Conservation (phyloP, 805 yeast species). For the Wickerhamomyces canadensis region DNA sequence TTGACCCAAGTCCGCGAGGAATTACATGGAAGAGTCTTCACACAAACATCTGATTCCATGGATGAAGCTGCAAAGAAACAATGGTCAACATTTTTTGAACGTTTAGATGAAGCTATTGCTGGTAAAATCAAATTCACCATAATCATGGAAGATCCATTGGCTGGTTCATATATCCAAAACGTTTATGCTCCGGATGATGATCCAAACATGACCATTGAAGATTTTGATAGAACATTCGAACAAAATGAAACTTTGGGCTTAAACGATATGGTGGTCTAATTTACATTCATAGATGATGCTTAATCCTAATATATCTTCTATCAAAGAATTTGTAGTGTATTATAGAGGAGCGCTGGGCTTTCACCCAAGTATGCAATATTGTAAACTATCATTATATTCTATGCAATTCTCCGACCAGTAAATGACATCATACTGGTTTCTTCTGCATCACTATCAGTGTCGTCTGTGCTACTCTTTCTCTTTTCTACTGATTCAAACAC, state of each 20-base stretch:
- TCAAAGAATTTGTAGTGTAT: too few species aligned
- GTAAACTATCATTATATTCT: too few species aligned
- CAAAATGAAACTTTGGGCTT: constrained; percentile 93
- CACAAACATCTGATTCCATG: constrained; percentile 90
- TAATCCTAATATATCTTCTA: too few species aligned
- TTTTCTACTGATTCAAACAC: background rate
- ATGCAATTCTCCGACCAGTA: too few species aligned
- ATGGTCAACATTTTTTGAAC: constrained; percentile 77
- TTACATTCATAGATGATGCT: too few species aligned
- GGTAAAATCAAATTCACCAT: constrained; percentile 84
- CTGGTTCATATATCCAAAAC: constrained; percentile 92
- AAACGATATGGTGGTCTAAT: constrained; percentile 33
- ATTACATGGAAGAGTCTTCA: constrained; percentile 75
- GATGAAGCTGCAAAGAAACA: constrained; percentile 66
- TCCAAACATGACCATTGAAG: constrained; percentile 91
- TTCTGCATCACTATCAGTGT: background rate
- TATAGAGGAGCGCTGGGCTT: too few species aligned
- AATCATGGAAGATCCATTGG: constrained; percentile 89
- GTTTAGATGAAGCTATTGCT: constrained; percentile 68
- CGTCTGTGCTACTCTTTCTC: background rate
- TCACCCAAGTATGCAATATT: too few species aligned
- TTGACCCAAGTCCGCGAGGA: constrained; percentile 86
- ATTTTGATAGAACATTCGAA: constrained; percentile 80
- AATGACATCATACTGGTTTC: background rate
- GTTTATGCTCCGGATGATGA: constrained; percentile 98